Evolutionary conservation across 768 basidiomycete genomes (phyloP).

Genomic region (Scleroderma citrinum): DNA sequence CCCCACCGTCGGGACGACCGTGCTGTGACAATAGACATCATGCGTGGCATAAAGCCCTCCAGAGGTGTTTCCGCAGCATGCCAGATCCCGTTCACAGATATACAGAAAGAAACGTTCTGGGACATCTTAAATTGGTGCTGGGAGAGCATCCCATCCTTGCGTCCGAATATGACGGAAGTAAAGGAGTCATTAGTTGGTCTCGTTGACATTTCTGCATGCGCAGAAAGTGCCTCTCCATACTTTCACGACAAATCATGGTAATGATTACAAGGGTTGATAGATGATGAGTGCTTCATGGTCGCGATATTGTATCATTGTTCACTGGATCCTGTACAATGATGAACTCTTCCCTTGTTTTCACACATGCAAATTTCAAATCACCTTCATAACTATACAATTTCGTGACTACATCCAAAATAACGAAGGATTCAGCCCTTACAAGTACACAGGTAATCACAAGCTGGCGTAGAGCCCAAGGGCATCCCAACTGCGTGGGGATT

Average conservation of each 20-base stretch:
- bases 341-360: too few relatives aligned
- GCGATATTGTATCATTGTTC: too few relatives aligned
- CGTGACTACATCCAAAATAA: too few relatives aligned
- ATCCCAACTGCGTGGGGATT: conserved; percentile 23
- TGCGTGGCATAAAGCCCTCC: conserved; percentile 45
- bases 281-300: too few relatives aligned
- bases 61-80: conserved; percentile 23
- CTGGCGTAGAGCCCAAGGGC: conserved; percentile 17
- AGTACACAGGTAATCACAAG: too few relatives aligned
- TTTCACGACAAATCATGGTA: not conserved
- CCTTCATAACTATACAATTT: too few relatives aligned
- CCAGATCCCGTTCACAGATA: conserved; percentile 10
- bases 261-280: not conserved
- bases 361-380: too few relatives aligned
- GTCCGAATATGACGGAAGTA: conserved; percentile 42
- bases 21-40: conserved; percentile 49
- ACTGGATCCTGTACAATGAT: too few relatives aligned
- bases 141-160: conserved; percentile 29
- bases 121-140: conserved; percentile 41
- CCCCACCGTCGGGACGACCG: conserved; percentile 49
- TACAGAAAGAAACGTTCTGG: conserved; percentile 37
- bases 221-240: not conserved
- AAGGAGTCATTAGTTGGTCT: conserved; percentile 10
- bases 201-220: conserved; percentile 3
- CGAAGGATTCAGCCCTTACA: too few relatives aligned